Evolutionary conservation across 345 rosid genomes (phyloP), one percentile per base, ranked within the genome.

Genomic region (Triadica sebifera): DNA sequence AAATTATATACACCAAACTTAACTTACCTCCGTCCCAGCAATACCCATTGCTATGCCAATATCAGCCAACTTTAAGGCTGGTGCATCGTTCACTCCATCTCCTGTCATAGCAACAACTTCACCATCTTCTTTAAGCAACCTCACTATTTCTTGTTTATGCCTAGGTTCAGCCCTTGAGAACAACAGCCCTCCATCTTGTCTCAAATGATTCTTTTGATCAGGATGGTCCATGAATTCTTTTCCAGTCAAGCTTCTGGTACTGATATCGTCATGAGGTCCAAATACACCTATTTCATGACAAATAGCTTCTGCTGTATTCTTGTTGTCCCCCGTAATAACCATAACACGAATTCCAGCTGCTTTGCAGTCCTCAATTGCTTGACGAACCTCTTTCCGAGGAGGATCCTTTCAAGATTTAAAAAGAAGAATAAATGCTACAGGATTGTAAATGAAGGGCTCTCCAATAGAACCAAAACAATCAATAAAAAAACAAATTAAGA

Each of bases 101-200:
- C 98, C 98, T 24, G 99, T 95, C 99, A 95, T 95, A 41, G 99
- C 98, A 73, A 95, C 99, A 22, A 95, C 99, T 83, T 95, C 99
- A n/a, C 96, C 97, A 67, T 91, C 97, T 80, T 87, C 98, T 85
- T 95, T 91, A 64, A 95, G 99, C 85, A 93, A 73, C 84, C 97
- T 90, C 47, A 95, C 99, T 78, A 95, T 95, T 79, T 95, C 99
- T 81, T 95, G 99, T 77, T 95, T 95, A 82, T 95, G 99, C 81
- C 85, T 85, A 58, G 99, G 99, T 81, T 95, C 99, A 56, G 99
- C 98, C 88, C 99, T 88, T 4, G 99, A 95, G 85, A 95, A 91
- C 72, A 93, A 65, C 10, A 93, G 84, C 67, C 99, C 97, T 76
- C 92, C 97, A 72, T 69, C 83, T 71, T 95, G 93, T 68, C 91